Conservation (phyloP, 108 stramenopile species). For the Cyclotella atomus region DNA sequence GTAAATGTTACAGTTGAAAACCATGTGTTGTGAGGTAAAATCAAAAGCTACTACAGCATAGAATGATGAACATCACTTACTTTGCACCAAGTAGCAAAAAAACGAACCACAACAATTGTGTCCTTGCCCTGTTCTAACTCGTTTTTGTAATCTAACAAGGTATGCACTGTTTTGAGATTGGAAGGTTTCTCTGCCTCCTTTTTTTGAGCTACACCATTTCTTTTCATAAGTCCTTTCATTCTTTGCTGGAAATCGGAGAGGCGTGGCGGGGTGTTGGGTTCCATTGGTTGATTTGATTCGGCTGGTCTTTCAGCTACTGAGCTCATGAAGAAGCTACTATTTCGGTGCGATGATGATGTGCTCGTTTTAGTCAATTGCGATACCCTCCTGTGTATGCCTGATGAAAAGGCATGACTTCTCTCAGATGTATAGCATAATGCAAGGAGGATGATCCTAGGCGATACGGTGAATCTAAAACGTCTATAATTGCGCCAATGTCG, state of each 20-base stretch:
- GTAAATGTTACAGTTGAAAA: not conserved
- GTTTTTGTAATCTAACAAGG: conserved; percentile 66
- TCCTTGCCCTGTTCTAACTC: conserved; percentile 46
- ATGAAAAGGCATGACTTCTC: conserved; percentile 25
- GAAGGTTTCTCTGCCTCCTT: conserved; percentile 16
- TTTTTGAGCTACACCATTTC: conserved; percentile 16
- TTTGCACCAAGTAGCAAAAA: conserved; percentile 77
- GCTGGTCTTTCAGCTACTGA: conserved; percentile 27
- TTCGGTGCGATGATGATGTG: not conserved
- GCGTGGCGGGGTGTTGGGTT: not conserved
- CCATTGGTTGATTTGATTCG: not conserved
- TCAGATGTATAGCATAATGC: not conserved
- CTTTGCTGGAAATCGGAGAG: conserved; percentile 33
- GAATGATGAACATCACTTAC: conserved; percentile 44
- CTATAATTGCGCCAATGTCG: not conserved
- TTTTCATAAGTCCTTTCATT: conserved; percentile 37
- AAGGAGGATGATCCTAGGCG: not conserved
- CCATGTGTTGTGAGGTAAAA: not conserved
- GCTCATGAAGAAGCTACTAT: conserved; percentile 12
- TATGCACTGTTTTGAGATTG: conserved; percentile 54
- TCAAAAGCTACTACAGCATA: not conserved
- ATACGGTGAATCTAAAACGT: not conserved
- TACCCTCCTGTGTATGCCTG: not conserved
- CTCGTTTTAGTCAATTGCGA: not conserved
- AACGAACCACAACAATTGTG: conserved; percentile 67